Base-by-base conservation (phyloP, 2,329 filamentous ascomycete species). In the Graphiopsis chlorocephala region DNA sequence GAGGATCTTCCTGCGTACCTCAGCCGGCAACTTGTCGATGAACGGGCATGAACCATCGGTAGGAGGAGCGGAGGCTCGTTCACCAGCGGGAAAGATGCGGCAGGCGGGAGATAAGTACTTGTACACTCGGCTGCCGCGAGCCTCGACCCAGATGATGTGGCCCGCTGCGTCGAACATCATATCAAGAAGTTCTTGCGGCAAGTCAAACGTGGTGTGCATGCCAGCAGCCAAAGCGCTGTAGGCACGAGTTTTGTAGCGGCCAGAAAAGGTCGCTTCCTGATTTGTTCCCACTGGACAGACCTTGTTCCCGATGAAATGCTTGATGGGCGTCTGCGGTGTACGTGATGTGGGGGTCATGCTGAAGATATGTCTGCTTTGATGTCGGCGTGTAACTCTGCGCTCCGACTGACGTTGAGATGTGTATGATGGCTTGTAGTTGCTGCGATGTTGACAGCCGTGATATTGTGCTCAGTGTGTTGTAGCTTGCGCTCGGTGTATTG, bases 1-100 rank as follows among this genome's bases (percentile, higher is more conserved):
- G 48, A 73, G 67, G 42, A 74, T 70, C 12, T 28, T 20, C 5
- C 61, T 65, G 17, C 67, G 64, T 17, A 74, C 4, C 67, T 74
- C 72, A 20, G 28, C n/a, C 6, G 72, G 67, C 3, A 74, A 25
- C 3, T 26, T 15, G 38, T 65, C 59, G 33, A 69, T 35, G 5
- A 65, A 66, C 14, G n/a, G 53, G 23, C 65, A 67, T 15, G 31
- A 52, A 4, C 62, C 63, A 15, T 66, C 20, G 0, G 50, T 25
- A 47, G 67, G 67, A 38, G 69, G 67, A 15, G 64, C 65, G 26
- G 62, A 38, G 11, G 42, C 55, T 26, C 6, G 15, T 15, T 2
- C 23, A 8, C 1, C 17, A 20, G 1, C 4, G 25, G 1, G 38
- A 10, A 45, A 11, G n/a, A 45, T 20, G n/a, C n/a, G 38, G 23